Percentiles rank a stretch among this genome's conserved stretches.
Conservation (phyloP, 148 eudicot species). For the Silene latifolia region DNA sequence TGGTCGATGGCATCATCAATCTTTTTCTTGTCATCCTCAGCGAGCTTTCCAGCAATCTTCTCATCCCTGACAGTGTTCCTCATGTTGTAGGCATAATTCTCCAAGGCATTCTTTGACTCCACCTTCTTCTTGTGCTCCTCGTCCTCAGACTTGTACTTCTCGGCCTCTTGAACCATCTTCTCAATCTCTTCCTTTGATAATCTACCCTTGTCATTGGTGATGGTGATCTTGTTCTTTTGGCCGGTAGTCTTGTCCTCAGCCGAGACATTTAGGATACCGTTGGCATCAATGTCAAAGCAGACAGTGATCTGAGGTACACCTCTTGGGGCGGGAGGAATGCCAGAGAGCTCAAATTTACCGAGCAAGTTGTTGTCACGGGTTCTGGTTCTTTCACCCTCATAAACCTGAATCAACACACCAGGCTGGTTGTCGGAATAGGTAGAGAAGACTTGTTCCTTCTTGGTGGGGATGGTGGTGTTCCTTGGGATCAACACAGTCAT, state of each 20-base stretch:
- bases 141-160: conserved; percentile 33
- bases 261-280: conserved; percentile 33
- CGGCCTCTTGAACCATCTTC: conserved; percentile 38
- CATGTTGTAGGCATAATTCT: conserved; percentile 34
- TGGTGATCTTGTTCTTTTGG: conserved; percentile 35
- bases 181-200: conserved; percentile 34
- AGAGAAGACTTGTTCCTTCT: conserved; percentile 31
- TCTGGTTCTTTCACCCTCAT: conserved; percentile 37
- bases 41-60: conserved; percentile 19
- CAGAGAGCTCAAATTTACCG: conserved; percentile 34
- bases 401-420: conserved; percentile 32
- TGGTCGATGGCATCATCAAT: conserved; percentile 29
- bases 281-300: conserved; percentile 36
- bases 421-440: conserved; percentile 33
- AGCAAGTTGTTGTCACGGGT: conserved; percentile 39
- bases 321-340: conserved; percentile 30
- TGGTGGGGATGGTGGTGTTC: conserved; percentile 34
- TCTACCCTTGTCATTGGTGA: conserved; percentile 35
- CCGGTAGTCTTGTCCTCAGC: conserved; percentile 35
- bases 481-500: conserved; percentile 35
- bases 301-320: conserved; percentile 32
- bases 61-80: conserved; percentile 29
- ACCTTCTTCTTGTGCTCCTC: conserved; percentile 41
- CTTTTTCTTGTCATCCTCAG: conserved; percentile 24
- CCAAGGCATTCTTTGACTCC: conserved; percentile 29